Conservation (phyloP, 495 filamentous ascomycete species). For the Penicillium cataractarum region DNA sequence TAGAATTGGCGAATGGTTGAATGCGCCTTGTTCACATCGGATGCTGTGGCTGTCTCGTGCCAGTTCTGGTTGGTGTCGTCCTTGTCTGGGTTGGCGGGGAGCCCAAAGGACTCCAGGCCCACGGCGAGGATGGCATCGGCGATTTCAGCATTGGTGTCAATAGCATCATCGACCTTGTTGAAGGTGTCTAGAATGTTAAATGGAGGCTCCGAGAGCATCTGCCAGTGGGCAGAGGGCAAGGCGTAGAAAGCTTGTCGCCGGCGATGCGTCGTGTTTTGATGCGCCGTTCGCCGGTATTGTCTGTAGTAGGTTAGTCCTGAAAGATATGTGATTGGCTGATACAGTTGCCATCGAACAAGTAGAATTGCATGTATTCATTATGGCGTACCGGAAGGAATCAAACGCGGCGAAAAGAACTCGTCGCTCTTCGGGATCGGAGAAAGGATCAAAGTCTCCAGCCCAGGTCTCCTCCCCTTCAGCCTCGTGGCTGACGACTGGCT, state of each 20-base stretch:
- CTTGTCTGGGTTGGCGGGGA: constrained; percentile 39
- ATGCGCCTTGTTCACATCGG: constrained; percentile 85
- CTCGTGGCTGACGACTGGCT: constrained; percentile 15
- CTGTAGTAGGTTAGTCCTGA: constrained; percentile 43
- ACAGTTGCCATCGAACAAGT: background rate
- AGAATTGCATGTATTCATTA: background rate
- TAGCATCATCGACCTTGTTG: constrained; percentile 78
- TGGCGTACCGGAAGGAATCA: constrained; percentile 76
- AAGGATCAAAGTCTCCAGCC: constrained; percentile 61
- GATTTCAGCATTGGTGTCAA: constrained; percentile 85
- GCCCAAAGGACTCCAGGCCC: constrained; percentile 67
- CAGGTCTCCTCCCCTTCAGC: constrained; percentile 47
- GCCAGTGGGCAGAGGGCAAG: constrained; percentile 80
- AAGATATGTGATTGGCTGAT: background rate
- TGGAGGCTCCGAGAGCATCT: constrained; percentile 74
- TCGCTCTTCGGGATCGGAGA: constrained; percentile 74
- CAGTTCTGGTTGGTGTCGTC: constrained; percentile 54
- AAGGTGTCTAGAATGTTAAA: constrained; percentile 82
- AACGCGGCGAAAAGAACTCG: constrained; percentile 74
- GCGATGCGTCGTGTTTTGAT: constrained; percentile 85
- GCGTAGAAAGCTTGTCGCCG: constrained; percentile 90
- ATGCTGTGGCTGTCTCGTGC: constrained; percentile 63
- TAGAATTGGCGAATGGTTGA: constrained; percentile 92
- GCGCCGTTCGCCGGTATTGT: constrained; percentile 81
- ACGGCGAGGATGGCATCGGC: constrained; percentile 71